Evolutionary conservation across 1,139 yeast genomes (phyloP).

Genomic region (Geotrichum klebahnii): DNA sequence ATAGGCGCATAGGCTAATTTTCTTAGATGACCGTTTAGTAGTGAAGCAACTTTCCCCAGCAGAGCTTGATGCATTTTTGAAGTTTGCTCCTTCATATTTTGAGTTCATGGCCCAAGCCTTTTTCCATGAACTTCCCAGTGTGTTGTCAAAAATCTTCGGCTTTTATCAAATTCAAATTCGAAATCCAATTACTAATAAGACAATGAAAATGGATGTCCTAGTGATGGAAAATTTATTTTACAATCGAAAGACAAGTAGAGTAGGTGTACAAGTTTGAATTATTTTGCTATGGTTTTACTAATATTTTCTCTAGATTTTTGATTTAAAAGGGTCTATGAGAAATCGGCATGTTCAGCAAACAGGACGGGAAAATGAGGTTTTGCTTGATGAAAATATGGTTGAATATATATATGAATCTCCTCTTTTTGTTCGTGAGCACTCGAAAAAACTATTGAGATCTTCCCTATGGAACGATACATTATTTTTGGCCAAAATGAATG

Average conservation of each 20-base stretch:
- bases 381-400: constrained; percentile 95
- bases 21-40: constrained; percentile 71
- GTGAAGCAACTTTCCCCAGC: constrained; percentile 83
- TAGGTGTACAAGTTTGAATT: too few species aligned
- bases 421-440: constrained; percentile 86
- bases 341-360: constrained; percentile 96
- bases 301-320: constrained; percentile 59
- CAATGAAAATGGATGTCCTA: constrained; percentile 80
- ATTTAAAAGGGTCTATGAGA: constrained; percentile 95
- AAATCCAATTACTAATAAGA: constrained; percentile 68
- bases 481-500: constrained; percentile 93
- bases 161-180: constrained; percentile 89
- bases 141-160: constrained; percentile 90
- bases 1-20: constrained; percentile 32
- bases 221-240: constrained; percentile 95
- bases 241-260: constrained; percentile 69
- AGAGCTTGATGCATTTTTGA: constrained; percentile 89
- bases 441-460: constrained; percentile 77
- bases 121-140: constrained; percentile 91
- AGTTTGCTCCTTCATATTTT: constrained; percentile 94
- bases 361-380: constrained; percentile 89
- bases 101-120: constrained; percentile 93
- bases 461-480: constrained; percentile 93
- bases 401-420: constrained; percentile 97
- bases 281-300: too few species aligned